Conservation (phyloP, 441 rosid genomes). For the Pelargonium australe region DNA sequence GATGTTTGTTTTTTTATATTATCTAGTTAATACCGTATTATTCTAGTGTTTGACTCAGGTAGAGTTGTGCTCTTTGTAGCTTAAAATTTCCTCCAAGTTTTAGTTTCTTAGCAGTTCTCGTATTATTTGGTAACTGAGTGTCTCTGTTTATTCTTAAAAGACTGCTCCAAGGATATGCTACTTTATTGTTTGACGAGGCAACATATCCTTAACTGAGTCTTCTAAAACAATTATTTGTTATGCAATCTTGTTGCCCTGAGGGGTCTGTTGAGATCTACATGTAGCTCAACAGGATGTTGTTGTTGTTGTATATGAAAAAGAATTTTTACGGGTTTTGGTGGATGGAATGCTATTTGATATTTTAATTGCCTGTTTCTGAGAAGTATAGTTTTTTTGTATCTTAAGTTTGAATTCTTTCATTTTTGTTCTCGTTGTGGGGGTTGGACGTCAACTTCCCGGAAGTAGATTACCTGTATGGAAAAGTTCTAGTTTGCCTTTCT, state of each 20-base stretch:
- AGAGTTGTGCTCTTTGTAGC: conserved; percentile 18
- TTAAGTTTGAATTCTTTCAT: background rate
- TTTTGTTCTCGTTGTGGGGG: background rate
- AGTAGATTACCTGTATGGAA: conserved; percentile 3
- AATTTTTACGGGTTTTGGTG: conserved; percentile 13
- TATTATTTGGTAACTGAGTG: conserved; percentile 25
- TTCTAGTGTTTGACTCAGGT: conserved; percentile 15
- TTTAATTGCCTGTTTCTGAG: conserved; percentile 6
- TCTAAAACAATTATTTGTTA: background rate
- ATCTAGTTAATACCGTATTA: background rate
- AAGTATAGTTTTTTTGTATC: background rate
- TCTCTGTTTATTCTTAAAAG: conserved; percentile 39
- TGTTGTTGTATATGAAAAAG: background rate
- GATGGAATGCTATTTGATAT: conserved; percentile 6
- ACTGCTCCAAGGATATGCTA: conserved; percentile 36
- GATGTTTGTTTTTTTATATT: conserved; percentile 18
- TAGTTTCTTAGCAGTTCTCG: conserved; percentile 13
- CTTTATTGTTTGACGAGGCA: conserved; percentile 46
- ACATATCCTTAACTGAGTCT: conserved; percentile 14
- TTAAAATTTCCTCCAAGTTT: conserved; percentile 17
- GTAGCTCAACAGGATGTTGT: background rate
- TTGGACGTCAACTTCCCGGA: conserved; percentile 8
- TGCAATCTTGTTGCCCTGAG: background rate
- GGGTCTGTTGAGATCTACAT: background rate
- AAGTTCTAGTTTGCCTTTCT: background rate